Conservation (phyloP, 2,329 filamentous ascomycete genomes). For the Cyanodermella asteris region DNA sequence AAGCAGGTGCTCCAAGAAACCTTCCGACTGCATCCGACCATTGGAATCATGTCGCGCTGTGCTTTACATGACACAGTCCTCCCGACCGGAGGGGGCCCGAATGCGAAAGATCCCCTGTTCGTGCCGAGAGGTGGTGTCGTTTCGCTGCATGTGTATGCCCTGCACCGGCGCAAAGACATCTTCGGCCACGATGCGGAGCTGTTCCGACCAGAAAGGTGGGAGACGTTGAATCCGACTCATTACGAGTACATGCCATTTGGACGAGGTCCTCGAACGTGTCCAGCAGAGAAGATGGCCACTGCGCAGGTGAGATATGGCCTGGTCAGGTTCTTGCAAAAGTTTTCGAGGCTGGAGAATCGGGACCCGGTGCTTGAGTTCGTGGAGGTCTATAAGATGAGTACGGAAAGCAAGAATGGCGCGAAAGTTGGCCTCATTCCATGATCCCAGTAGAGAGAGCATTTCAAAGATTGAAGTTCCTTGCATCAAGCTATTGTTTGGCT, state of each 20-base stretch:
- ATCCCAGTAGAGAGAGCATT: not conserved
- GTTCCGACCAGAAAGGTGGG: slow-evolving; percentile 10
- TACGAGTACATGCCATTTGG: slow-evolving; percentile 17
- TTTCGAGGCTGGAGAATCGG: slow-evolving; percentile 4
- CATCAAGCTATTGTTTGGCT: too few relatives aligned
- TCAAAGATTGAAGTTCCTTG: too few relatives aligned
- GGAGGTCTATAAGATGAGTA: slow-evolving; percentile 3
- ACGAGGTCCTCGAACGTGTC: slow-evolving; percentile 12
- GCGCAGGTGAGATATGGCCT: slow-evolving; percentile 4
- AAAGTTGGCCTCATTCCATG: slow-evolving; percentile 3
- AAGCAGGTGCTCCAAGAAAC: not conserved
- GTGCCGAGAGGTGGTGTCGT: slow-evolving; percentile 13
- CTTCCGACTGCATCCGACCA: slow-evolving; percentile 1
- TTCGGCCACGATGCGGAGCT: slow-evolving; percentile 15
- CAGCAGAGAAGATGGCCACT: slow-evolving; percentile 3
- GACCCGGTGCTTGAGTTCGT: slow-evolving; percentile 3
- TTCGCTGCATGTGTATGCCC: slow-evolving; percentile 13
- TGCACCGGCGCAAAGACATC: slow-evolving; percentile 17
- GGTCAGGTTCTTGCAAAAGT: slow-evolving; percentile 4
- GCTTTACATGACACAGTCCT: slow-evolving; percentile 53
- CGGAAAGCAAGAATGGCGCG: slow-evolving; percentile 5
- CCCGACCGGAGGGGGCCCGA: slow-evolving; percentile 35
- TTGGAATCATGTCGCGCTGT: slow-evolving; percentile 39
- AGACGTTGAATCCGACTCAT: not conserved
- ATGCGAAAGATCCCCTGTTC: slow-evolving; percentile 13